These are phyloP conservation scores for Globomyces pollinis-pini DNA, from an alignment of 192 early-diverging fungal genomes.

Conservation along the genomic window DNA sequence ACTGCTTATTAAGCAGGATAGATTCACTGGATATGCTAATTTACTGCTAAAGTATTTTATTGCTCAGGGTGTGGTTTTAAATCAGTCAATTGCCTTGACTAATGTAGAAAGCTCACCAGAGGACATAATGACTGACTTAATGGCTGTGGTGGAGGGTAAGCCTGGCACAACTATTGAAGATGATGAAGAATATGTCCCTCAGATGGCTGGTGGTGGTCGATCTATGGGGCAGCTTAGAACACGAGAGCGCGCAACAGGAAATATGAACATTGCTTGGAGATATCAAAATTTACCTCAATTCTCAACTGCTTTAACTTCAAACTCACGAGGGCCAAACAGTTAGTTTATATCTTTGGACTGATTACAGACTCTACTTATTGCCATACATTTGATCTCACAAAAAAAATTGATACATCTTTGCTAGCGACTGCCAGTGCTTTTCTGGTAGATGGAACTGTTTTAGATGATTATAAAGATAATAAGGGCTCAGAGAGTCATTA, in stretches of 20 bases:
- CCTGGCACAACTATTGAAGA: slow-evolving; percentile 31
- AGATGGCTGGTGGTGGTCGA: slow-evolving; percentile 2
- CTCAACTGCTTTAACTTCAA: slow-evolving; percentile 15
- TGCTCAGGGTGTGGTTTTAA: slow-evolving; percentile 72
- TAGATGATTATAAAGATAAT: neutral
- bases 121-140: slow-evolving; percentile 50
- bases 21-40: slow-evolving; percentile 70
- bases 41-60: slow-evolving; percentile 76
- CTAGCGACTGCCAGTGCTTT: neutral
- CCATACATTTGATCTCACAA: slow-evolving; percentile 79
- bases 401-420: slow-evolving; percentile 43
- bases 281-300: slow-evolving; percentile 77
- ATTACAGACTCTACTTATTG: slow-evolving; percentile 54
- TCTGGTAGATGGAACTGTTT: neutral
- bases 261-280: slow-evolving; percentile 90
- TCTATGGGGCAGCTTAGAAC: slow-evolving; percentile 23
- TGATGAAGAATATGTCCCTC: slow-evolving; percentile 29
- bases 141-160: slow-evolving; percentile 53
- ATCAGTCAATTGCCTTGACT: slow-evolving; percentile 62
- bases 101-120: slow-evolving; percentile 60
- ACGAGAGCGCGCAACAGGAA: slow-evolving; percentile 25
- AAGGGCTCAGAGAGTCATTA: slow-evolving; percentile 19
- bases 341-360: neutral
- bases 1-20: slow-evolving; percentile 71
- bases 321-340: slow-evolving; percentile 7